Percentiles rank a stretch among this genome's conserved stretches.
Conservation (phyloP, 352 stramenopile species). For the Globisporangium radiosum region DNA sequence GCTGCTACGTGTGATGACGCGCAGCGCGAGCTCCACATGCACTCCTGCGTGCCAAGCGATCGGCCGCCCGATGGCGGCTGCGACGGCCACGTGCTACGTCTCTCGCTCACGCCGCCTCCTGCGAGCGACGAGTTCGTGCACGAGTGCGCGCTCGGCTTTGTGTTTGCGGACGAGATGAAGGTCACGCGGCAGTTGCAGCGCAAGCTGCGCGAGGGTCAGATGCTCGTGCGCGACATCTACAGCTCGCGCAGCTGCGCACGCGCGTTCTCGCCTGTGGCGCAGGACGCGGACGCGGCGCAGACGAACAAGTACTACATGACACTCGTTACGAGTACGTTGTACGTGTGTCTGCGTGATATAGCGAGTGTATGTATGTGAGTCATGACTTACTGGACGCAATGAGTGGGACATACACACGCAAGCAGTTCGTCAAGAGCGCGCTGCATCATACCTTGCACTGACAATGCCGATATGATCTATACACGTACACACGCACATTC, state of each 20-base stretch:
- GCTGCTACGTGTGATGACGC: constrained; percentile 2
- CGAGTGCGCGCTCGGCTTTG: constrained; percentile 34
- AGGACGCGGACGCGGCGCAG: constrained; percentile 15
- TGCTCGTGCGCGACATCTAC: constrained; percentile 46
- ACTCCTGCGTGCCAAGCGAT: constrained; percentile 12
- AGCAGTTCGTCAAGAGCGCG: no score
- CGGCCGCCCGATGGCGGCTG: constrained; percentile 5
- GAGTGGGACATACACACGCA: no score
- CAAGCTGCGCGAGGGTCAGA: constrained; percentile 22
- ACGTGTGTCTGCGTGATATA: no score
- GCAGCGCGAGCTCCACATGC: constrained; percentile 24
- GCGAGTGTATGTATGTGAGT: no score
- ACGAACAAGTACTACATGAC: constrained; percentile 34
- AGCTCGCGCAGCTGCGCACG: constrained; percentile 49
- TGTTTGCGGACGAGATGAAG: constrained; percentile 63
- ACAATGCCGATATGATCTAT: not conserved
- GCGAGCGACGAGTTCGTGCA: constrained; percentile 35
- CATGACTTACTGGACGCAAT: no score
- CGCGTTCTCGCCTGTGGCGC: constrained; percentile 29
- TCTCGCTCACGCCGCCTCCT: constrained; percentile 21
- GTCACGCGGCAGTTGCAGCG: constrained; percentile 42
- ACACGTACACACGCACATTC: not conserved
- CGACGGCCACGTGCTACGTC: constrained; percentile 15
- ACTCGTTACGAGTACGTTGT: constrained; percentile 34
- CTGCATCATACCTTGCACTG: no score